Evolutionary conservation across 306 rosid genomes (phyloP).

Genomic region (Casuarina cunninghamiana): DNA sequence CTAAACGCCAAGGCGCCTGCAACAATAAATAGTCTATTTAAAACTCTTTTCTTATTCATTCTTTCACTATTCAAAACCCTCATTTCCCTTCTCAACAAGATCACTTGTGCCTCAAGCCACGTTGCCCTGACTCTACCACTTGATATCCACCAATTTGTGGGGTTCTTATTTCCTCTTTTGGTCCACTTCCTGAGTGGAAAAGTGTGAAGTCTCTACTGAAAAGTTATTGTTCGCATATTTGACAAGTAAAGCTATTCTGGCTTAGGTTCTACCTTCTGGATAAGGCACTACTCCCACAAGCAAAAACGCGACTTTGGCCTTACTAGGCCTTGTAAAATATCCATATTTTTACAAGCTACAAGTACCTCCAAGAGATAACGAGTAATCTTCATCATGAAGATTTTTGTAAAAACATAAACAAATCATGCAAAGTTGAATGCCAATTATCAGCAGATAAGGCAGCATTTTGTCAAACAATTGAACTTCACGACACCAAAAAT

Average conservation of each 20-base stretch:
- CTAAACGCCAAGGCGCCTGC: constrained; percentile 19
- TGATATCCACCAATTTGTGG: constrained; percentile 20
- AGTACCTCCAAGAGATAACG: background rate
- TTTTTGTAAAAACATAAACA: background rate
- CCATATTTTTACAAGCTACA: background rate
- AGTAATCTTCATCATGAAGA: constrained; percentile 11
- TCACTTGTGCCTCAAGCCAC: constrained; percentile 27
- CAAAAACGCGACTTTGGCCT: background rate
- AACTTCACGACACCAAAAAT: too few relatives aligned
- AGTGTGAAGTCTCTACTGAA: background rate
- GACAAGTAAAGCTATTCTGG: background rate
- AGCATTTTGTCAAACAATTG: background rate
- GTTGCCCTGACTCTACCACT: background rate
- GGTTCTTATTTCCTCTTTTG: constrained; percentile 3
- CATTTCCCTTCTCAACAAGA: background rate
- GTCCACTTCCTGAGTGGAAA: background rate
- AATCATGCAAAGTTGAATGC: background rate
- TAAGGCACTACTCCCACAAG: constrained; percentile 16
- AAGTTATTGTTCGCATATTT: background rate
- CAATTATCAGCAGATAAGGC: background rate
- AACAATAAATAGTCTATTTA: background rate
- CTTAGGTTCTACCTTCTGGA: constrained; percentile 7
- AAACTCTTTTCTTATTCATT: background rate
- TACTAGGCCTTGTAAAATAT: background rate
- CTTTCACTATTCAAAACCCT: background rate